These are phyloP conservation scores for Brassica rapa DNA, from an alignment of 345 rosid species.

Conservation along the genomic window DNA sequence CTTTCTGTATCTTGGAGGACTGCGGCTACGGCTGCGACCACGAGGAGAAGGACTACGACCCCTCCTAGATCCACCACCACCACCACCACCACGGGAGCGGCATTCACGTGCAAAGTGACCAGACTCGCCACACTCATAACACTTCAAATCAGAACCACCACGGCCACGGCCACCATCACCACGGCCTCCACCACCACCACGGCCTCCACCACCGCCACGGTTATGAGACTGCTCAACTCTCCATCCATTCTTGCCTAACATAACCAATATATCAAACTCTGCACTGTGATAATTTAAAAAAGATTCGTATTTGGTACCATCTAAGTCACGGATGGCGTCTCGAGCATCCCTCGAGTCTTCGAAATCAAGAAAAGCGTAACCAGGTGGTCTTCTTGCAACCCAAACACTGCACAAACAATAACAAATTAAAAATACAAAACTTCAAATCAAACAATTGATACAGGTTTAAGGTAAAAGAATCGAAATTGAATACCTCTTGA, in stretches of 20 bases:
- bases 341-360: conserved; percentile 80
- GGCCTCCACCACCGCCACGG: conserved; percentile 52
- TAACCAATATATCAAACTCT: not conserved
- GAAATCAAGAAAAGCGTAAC: conserved; percentile 83
- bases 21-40: conserved; percentile 69
- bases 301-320: conserved; percentile 40
- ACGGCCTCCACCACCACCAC: conserved; percentile 58
- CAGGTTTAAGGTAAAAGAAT: not conserved
- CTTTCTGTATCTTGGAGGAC: conserved; percentile 78
- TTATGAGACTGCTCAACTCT: conserved; percentile 90
- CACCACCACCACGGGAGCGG: conserved; percentile 70
- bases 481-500: conserved; percentile 50
- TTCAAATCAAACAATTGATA: not conserved
- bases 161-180: conserved; percentile 66
- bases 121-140: conserved; percentile 92
- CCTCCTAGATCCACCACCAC: conserved; percentile 75
- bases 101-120: conserved; percentile 97
- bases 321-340: conserved; percentile 80
- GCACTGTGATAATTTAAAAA: too few species aligned
- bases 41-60: conserved; percentile 38
- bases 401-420: conserved; percentile 57
- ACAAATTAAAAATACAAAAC: too few species aligned
- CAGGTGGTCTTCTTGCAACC: conserved; percentile 94
- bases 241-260: conserved; percentile 86
- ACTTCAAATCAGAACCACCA: conserved; percentile 89